phyloP scores from a whole-genome alignment of 1,139 yeast species.

The Trichomonascaceae sp. region DNA sequence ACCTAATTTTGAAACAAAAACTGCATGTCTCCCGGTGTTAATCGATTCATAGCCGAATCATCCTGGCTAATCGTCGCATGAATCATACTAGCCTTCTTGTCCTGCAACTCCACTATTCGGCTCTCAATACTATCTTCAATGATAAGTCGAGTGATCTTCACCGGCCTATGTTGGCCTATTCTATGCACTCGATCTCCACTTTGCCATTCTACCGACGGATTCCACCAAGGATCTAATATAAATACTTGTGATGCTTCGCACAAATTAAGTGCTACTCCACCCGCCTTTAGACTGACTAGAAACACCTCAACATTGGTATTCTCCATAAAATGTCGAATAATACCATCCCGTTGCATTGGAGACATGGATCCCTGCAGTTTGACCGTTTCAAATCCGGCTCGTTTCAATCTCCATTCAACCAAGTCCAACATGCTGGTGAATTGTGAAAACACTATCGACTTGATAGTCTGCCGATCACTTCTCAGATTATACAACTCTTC shows the following conservation, averaged over 20 bases:
- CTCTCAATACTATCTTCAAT: constrained; percentile 96
- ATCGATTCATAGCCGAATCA: constrained; percentile 77
- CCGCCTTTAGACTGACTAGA: constrained; percentile 90
- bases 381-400: constrained; percentile 93
- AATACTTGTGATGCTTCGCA: constrained; percentile 97
- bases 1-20: constrained; percentile 72
- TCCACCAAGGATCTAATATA: constrained; percentile 98
- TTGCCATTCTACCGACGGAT: constrained; percentile 97
- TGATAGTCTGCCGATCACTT: constrained; percentile 81
- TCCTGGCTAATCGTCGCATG: constrained; percentile 92
- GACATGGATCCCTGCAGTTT: constrained; percentile 95
- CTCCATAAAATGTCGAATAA: constrained; percentile 86
- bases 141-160: constrained; percentile 84
- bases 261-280: constrained; percentile 93
- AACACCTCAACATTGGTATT: constrained; percentile 89
- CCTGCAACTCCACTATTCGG: constrained; percentile 90
- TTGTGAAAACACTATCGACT: constrained; percentile 93
- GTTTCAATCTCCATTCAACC: constrained; percentile 87
- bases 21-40: constrained; percentile 91
- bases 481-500: constrained; percentile 85
- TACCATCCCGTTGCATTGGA: constrained; percentile 87
- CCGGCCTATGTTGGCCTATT: constrained; percentile 93
- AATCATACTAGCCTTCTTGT: constrained; percentile 96
- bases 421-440: constrained; percentile 94
- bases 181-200: constrained; percentile 97